phyloP scores from a whole-genome alignment of 202 grass and related monocot species.

The Eragrostis tef region DNA sequence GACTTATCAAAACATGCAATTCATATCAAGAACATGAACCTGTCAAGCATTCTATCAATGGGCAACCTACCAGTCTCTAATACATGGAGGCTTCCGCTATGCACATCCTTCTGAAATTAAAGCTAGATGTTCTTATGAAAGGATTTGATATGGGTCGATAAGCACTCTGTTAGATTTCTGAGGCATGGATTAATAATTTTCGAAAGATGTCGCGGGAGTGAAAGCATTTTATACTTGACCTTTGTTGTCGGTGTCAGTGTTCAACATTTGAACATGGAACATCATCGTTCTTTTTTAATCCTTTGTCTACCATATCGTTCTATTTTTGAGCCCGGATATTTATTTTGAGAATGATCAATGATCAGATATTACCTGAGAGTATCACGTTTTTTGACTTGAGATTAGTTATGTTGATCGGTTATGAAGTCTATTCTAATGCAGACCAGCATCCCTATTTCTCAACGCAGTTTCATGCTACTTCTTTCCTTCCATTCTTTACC shows the following conservation, averaged over 20 bases:
- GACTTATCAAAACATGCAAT: background rate
- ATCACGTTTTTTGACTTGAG: background rate
- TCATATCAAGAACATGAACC: background rate
- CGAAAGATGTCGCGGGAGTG: too few relatives aligned
- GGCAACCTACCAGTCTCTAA: background rate
- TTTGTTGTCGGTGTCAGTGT: conserved; percentile 7
- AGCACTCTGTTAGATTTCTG: background rate
- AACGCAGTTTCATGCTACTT: conserved; percentile 13
- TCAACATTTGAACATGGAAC: background rate
- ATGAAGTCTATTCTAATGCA: background rate
- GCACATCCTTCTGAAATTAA: background rate
- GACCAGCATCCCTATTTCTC: background rate
- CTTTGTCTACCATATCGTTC: background rate
- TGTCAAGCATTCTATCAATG: background rate
- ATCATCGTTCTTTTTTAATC: background rate
- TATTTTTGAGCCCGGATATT: background rate
- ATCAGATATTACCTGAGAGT: background rate
- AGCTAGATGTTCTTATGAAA: too few relatives aligned
- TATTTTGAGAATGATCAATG: background rate
- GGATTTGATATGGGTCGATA: background rate
- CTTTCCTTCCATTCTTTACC: conserved; percentile 4
- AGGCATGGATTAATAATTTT: background rate
- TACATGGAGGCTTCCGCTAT: background rate
- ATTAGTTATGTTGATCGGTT: background rate
- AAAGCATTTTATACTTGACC: too few relatives aligned